A percentile compares a stretch with the other conserved stretches of the same genome.
These are phyloP conservation scores for Neurospora sp. DNA, from an alignment of 495 filamentous ascomycete species.

Conservation along the genomic window DNA sequence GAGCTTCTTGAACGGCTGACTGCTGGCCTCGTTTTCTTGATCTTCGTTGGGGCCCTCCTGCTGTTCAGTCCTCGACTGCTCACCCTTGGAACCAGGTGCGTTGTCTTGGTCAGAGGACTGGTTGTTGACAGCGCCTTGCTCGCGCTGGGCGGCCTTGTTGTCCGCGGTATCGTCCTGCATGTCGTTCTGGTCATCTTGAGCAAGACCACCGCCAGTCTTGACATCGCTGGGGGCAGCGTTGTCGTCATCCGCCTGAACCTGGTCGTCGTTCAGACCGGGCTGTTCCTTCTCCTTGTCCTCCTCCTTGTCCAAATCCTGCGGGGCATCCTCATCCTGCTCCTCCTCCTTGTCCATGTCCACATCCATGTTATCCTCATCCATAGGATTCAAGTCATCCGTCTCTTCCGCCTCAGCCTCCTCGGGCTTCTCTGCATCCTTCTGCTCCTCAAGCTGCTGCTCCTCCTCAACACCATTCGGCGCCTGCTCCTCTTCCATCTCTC, in stretches of 20 bases:
- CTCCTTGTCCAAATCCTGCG: constrained; percentile 18
- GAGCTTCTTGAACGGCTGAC: constrained; percentile 76
- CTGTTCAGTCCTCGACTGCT: constrained; percentile 41
- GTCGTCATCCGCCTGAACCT: constrained; percentile 46
- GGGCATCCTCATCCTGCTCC: constrained; percentile 19
- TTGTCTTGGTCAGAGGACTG: constrained; percentile 40
- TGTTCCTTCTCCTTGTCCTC: constrained; percentile 22
- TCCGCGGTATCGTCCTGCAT: constrained; percentile 32
- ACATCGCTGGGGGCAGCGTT: constrained; percentile 60
- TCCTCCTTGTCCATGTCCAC: constrained; percentile 22
- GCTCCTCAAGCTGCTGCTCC: constrained; percentile 15
- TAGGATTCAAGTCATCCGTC: constrained; percentile 20
- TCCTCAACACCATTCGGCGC: constrained; percentile 11
- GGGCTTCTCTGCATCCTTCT: constrained; percentile 38
- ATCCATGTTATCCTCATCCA: constrained; percentile 31
- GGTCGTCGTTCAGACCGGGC: constrained; percentile 30
- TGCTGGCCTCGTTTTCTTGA: constrained; percentile 29
- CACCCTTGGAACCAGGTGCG: constrained; percentile 39
- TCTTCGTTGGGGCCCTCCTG: constrained; percentile 34
- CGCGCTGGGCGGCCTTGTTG: constrained; percentile 35
- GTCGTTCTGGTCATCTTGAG: constrained; percentile 39
- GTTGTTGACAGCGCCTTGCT: constrained; percentile 39
- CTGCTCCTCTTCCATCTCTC: constrained; percentile 14
- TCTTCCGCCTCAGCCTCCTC: constrained; percentile 19
- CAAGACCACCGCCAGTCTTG: constrained; percentile 44